Evolutionary conservation across 2,329 filamentous ascomycete genomes (phyloP).

Genomic region (Aspergillus novofumigatus): DNA sequence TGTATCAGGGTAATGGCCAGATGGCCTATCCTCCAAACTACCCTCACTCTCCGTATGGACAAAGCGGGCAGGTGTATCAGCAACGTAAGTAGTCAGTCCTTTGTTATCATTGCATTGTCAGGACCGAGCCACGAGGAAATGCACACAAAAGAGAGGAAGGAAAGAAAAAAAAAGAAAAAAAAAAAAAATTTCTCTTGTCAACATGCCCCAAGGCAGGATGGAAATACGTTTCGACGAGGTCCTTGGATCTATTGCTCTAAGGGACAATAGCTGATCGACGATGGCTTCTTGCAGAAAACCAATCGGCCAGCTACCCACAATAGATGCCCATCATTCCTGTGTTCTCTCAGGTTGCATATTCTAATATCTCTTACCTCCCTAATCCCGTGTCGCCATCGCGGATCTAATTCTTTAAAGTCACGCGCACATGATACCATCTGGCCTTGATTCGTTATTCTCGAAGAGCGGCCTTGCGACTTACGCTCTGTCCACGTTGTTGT

Average conservation of each 20-base stretch:
- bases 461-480: constrained; percentile 29
- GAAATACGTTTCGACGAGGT: constrained; percentile 12
- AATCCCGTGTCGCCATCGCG: constrained; percentile 29
- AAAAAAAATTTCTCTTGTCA: constrained; percentile 1
- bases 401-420: constrained; percentile 29
- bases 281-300: constrained; percentile 33
- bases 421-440: constrained; percentile 36
- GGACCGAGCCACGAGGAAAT: constrained; percentile 17
- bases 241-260: constrained; percentile 18
- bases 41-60: constrained; percentile 48
- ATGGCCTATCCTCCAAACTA: constrained; percentile 46
- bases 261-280: constrained; percentile 27
- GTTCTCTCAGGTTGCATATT: constrained; percentile 22
- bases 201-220: constrained; percentile 7
- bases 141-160: constrained; percentile 8
- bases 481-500: constrained; percentile 18
- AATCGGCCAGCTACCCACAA: constrained; percentile 35
- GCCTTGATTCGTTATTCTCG: constrained; percentile 25
- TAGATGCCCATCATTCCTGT: constrained; percentile 26
- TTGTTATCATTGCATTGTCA: constrained; percentile 19
- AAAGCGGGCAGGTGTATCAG: constrained; percentile 48
- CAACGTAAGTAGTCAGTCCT: constrained; percentile 43
- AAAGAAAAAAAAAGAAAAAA: constrained; percentile 7
- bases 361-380: constrained; percentile 33
- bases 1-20: constrained; percentile 47